Conservation (phyloP, 2,329 filamentous ascomycete genomes). For the Alternaria ventricosa region DNA sequence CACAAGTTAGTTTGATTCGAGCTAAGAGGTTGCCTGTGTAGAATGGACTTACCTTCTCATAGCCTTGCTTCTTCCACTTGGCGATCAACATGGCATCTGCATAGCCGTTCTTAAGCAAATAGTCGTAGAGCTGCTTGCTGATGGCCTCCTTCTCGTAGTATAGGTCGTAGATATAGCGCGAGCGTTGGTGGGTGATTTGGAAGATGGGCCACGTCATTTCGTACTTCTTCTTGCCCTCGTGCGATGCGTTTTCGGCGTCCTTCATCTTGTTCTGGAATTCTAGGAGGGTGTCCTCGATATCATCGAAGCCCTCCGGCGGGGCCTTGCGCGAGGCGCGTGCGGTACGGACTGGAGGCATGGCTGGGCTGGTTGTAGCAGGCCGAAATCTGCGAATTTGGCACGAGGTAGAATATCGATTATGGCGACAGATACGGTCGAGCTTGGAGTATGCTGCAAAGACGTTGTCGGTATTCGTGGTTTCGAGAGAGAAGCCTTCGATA, state of each 20-base stretch:
- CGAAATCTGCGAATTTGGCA: neutral
- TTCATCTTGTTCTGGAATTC: conserved; percentile 93
- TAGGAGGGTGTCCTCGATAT: conserved; percentile 85
- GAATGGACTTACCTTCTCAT: conserved; percentile 77
- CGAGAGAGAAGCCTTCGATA: conserved; percentile 13
- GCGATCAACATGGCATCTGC: conserved; percentile 95
- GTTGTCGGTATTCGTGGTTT: neutral
- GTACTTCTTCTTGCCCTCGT: conserved; percentile 81
- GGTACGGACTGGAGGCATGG: conserved; percentile 79
- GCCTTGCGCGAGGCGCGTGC: conserved; percentile 76
- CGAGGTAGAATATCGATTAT: neutral
- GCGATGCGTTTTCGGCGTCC: conserved; percentile 88
- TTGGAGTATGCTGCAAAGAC: neutral
- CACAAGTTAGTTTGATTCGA: conserved; percentile 7
- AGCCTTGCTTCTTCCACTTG: conserved; percentile 99
- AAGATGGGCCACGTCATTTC: conserved; percentile 97
- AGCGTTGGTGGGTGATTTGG: conserved; percentile 92
- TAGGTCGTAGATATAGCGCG: conserved; percentile 93
- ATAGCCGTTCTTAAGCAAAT: conserved; percentile 94
- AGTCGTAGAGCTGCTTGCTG: conserved; percentile 89
- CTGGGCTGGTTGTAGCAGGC: neutral
- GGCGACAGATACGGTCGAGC: neutral
- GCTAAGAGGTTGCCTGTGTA: neutral
- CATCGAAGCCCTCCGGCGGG: conserved; percentile 83
- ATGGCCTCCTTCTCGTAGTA: conserved; percentile 99